Evolutionary conservation across 805 yeast species (phyloP), one percentile per base, ranked within the genome.

Genomic region (Jamesozyma lodderae): DNA sequence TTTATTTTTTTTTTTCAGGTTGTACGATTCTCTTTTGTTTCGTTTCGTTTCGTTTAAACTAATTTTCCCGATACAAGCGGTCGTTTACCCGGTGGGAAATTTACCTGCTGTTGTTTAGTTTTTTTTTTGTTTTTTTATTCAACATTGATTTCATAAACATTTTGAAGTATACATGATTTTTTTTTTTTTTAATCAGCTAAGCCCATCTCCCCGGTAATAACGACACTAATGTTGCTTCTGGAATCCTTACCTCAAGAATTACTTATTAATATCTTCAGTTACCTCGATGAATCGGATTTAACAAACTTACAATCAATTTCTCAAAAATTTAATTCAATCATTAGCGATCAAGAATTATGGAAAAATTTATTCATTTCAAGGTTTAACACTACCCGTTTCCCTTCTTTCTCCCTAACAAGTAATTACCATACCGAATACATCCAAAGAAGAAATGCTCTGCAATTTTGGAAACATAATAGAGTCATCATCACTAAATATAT

Each of bases 271-370:
- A 54, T 65, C 21, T 52, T 64, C 24, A 57, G 64, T 34, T 55
- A 62, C 37, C 42, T 64, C 16, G 67, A 62, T 13, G 62, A 63
- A 22, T 45, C 51, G 19, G 69, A 66, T 42, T 51, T 66, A 15
- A 40, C 49, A 30, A 49, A 49, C 18, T 44, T 65, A 27, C 57
- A 62, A 24, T 53, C 51, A 35, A 51, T 65, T 4, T 60, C 64
- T 33, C 50, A 41, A 7, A 36, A 41, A 1, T 51, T 66, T 19
- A 38, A 55, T 20, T 43, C 45, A 9, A 41, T 66, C 15, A 55
- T 65, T 18, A 58, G 57, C 37, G 64, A 66, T 45, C 65, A 66
- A 31, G 72, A 66, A 41, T 46, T 67, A 8, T 67, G 70, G 72
- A 65, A 64, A 44, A 58, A 56, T 37, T 46, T 66, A 26, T 63